Conservation (phyloP, 768 basidiomycete genomes). For the Boletus patriciae region DNA sequence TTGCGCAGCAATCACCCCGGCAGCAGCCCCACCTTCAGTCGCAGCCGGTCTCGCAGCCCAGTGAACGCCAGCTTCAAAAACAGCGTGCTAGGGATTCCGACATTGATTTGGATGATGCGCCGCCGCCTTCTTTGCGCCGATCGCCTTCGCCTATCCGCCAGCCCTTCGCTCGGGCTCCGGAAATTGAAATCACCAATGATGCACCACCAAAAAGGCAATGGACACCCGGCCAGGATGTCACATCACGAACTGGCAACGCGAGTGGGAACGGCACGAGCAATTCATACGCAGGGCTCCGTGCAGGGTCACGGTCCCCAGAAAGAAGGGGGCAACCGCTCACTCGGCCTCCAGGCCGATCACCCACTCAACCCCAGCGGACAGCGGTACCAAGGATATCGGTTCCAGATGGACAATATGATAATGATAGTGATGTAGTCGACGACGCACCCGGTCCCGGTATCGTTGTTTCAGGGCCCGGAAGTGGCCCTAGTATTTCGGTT, state of each 20-base stretch:
- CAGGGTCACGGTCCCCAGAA: constrained; percentile 19
- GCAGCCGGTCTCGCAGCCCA: constrained; percentile 20
- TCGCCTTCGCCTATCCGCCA: constrained; percentile 33
- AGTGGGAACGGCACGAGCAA: constrained; percentile 8
- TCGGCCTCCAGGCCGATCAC: constrained; percentile 3
- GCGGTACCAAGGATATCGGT: constrained; percentile 47
- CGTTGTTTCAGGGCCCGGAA: constrained; percentile 27
- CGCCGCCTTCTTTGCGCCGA: constrained; percentile 42
- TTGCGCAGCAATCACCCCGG: constrained; percentile 15
- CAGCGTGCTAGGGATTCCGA: constrained; percentile 21
- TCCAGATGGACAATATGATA: constrained; percentile 19
- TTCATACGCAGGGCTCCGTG: constrained; percentile 4
- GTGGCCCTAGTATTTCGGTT: constrained; percentile 30
- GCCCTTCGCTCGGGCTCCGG: constrained; percentile 19
- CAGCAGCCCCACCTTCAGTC: constrained; percentile 11
- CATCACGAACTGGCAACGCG: constrained; percentile 11
- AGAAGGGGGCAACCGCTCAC: constrained; percentile 6
- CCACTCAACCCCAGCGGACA: constrained; percentile 20
- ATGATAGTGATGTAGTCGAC: background rate
- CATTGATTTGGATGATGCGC: constrained; percentile 44
- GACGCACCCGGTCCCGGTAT: constrained; percentile 25
- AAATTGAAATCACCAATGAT: constrained; percentile 32
- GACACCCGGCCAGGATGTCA: constrained; percentile 24
- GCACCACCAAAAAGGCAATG: constrained; percentile 30
- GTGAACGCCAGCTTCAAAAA: constrained; percentile 27